Base-by-base conservation (phyloP, 768 basidiomycete genomes). In the Amanita exitialis region DNA sequence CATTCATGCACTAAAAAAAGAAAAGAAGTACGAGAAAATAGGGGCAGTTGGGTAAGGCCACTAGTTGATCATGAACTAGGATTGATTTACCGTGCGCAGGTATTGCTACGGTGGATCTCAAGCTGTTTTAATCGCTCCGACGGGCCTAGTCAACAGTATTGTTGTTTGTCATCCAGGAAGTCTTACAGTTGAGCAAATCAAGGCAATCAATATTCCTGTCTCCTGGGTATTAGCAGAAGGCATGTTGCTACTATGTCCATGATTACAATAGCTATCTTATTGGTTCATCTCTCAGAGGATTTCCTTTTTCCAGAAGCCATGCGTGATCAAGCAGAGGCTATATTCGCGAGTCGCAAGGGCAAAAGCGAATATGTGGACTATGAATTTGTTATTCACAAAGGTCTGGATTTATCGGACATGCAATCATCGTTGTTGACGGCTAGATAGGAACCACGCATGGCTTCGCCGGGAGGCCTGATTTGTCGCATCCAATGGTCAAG, bases 371-470 rank as follows among this genome's bases (percentile, higher is more conserved):
- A 60, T 43, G 62, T 75, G 0, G 71, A 75, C 6, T 74, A 72
- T 47, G 74, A 76, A 58, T 70, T 77, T 55, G 66, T 63, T 47
- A 62, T 63, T 4, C 76, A 74, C 51, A 68, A 69, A 66, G 74
- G 75, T 73, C 16, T 21, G 59, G 50, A 25, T 34, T 8, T 43
- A 25, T 42, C 25, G 15, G 16, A 35, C 15, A 18, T 41, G 39
- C 32, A 45, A 20, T 39, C 9, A 42, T 34, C 37, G 43, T 23
- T 18, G 23, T 21, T 23, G 18, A 35, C 6, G 1, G 39, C 20
- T 44, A 52, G 23, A n/a, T 54, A 75, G 73, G 70, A 6, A 74
- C 73, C 6, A 58, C 67, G 3, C 76, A 77, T 53, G 74, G 76
- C 6, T 77, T 75, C 52, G 72, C 69, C 20, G 62, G 65, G 9